Percentiles rank a stretch among this genome's conserved stretches.
Evolutionary conservation across 768 basidiomycete species (phyloP).

Genomic region (Kwoniella shandongensis): DNA sequence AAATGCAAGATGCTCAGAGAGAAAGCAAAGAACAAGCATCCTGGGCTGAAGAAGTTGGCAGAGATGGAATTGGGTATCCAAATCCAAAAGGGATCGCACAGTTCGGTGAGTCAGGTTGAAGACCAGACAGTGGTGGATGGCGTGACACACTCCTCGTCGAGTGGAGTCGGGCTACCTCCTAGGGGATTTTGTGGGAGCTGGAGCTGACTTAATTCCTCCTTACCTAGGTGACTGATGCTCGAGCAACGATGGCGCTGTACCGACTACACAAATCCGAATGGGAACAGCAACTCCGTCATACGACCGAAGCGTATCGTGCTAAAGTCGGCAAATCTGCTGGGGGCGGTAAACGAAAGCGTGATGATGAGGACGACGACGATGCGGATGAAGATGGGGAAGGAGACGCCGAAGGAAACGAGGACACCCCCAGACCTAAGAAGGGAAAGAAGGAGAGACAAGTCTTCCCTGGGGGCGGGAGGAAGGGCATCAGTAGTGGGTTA

Average conservation of each 20-base stretch:
- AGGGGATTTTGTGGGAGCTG: no score
- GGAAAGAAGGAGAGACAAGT: slow-evolving; percentile 14
- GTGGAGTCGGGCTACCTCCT: no score
- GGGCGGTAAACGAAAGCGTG: slow-evolving; percentile 17
- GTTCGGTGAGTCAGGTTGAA: slow-evolving; percentile 64
- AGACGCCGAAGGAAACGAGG: slow-evolving; percentile 5
- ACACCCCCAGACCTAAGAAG: slow-evolving; percentile 10
- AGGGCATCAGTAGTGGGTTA: slow-evolving; percentile 60
- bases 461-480: slow-evolving; percentile 62
- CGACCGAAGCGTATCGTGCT: slow-evolving; percentile 45
- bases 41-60: slow-evolving; percentile 76
- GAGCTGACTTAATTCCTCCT: no score
- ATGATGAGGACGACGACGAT: slow-evolving; percentile 26
- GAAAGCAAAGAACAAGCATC: slow-evolving; percentile 63
- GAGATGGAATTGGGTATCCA: slow-evolving; percentile 72
- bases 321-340: slow-evolving; percentile 20
- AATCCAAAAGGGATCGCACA: slow-evolving; percentile 88
- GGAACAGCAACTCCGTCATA: slow-evolving; percentile 62
- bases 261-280: slow-evolving; percentile 76
- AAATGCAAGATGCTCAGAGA: slow-evolving; percentile 57
- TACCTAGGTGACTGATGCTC: slow-evolving; percentile 79
- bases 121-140: no score
- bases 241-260: slow-evolving; percentile 93
- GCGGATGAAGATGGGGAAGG: slow-evolving; percentile 12
- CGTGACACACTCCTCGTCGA: no score